A percentile compares a stretch with the other conserved stretches of the same genome.
phyloP scores from a whole-genome alignment of 192 early-diverging fungal species.

The Coemansia sp. region DNA sequence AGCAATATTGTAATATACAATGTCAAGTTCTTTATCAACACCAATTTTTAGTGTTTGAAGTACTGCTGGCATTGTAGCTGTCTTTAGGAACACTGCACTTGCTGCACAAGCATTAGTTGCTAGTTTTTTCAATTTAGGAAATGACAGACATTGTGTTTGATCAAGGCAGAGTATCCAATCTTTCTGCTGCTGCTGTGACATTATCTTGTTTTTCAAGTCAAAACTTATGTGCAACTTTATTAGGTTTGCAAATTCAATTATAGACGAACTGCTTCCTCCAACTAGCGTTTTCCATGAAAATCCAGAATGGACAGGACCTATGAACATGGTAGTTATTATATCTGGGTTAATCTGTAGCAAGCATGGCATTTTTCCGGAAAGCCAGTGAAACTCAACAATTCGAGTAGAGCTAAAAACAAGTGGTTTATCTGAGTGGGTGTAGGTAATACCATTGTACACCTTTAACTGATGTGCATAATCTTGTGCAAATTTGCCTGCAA shows the following conservation, averaged over 20 bases:
- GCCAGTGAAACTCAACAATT: neutral
- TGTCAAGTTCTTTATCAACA: neutral
- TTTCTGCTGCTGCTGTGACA: neutral
- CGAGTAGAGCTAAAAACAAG: neutral
- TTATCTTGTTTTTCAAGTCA: neutral
- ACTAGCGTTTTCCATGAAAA: neutral
- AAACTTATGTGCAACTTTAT: neutral
- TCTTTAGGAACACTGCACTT: neutral
- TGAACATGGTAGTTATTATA: neutral
- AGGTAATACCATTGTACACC: neutral
- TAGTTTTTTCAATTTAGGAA: neutral
- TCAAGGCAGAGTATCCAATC: neutral
- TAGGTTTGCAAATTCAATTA: neutral
- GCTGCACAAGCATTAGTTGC: neutral
- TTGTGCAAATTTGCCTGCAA: neutral
- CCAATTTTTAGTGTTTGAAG: neutral
- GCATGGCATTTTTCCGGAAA: neutral
- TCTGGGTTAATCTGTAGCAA: neutral
- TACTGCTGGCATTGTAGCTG: neutral
- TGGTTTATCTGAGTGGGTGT: neutral
- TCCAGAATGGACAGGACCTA: neutral
- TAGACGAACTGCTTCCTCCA: neutral
- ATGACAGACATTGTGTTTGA: neutral
- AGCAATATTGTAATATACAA: neutral
- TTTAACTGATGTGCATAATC: neutral